Conservation (phyloP, 148 eudicot genomes). For the Chenopodium formosanum region DNA sequence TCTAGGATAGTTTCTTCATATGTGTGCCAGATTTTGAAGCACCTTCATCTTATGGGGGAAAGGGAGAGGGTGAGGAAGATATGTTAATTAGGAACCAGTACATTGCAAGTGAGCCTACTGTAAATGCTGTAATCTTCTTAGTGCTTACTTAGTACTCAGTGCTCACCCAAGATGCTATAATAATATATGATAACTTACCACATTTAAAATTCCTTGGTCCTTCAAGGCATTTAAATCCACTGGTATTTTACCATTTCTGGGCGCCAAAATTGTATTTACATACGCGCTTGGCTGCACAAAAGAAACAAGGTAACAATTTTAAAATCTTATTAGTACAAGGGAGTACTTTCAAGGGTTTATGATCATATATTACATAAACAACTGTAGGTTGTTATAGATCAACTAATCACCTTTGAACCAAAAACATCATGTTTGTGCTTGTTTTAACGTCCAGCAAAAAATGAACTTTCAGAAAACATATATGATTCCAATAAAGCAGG, state of each 20-base stretch:
- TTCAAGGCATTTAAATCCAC: constrained; percentile 52
- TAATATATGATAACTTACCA: constrained; percentile 50
- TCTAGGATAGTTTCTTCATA: too few species aligned
- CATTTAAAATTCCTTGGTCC: constrained; percentile 55
- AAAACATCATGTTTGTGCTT: background rate
- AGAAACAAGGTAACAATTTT: constrained; percentile 9
- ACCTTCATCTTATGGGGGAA: background rate
- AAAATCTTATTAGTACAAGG: constrained; percentile 3
- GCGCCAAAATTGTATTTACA: constrained; percentile 80
- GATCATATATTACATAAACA: background rate
- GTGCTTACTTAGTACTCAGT: background rate
- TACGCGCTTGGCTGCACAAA: constrained; percentile 72
- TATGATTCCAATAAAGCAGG: background rate
- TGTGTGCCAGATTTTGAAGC: background rate
- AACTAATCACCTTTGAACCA: background rate
- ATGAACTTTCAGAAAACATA: constrained; percentile 1
- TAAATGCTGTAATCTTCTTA: background rate
- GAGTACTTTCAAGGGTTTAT: background rate
- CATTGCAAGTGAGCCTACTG: background rate
- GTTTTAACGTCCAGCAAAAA: background rate
- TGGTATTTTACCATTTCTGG: constrained; percentile 65
- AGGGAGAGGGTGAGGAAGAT: background rate
- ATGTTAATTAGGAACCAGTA: background rate
- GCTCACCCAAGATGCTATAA: background rate
- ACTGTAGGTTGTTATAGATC: background rate